Conservation (phyloP, 1,284 basidiomycete genomes). For the Ustilago tritici region DNA sequence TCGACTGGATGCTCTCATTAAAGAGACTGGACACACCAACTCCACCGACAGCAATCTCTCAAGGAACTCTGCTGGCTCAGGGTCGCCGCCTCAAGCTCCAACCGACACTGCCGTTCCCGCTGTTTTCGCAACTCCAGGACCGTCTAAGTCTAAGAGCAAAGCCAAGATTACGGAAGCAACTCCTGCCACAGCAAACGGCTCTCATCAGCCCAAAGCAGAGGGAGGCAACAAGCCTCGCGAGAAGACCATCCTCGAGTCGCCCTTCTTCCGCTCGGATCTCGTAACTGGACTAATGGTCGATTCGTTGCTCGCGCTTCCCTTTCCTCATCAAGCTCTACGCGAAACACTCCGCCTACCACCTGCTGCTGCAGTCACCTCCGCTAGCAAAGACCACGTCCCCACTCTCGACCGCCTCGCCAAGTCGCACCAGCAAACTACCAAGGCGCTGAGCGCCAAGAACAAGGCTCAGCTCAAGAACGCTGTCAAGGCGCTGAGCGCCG, state of each 20-base stretch:
- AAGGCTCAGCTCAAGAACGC: slow-evolving; percentile 32
- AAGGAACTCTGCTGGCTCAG: not conserved
- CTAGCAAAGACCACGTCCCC: slow-evolving; percentile 26
- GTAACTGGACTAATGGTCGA: slow-evolving; percentile 47
- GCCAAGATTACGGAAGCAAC: not conserved
- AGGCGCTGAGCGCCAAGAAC: slow-evolving; percentile 23
- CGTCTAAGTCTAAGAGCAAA: not conserved
- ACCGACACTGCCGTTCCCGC: not conserved
- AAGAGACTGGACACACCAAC: not conserved
- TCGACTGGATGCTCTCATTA: slow-evolving; percentile 5
- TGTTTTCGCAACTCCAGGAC: not conserved
- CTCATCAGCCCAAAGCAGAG: not conserved
- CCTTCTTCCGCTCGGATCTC: slow-evolving; percentile 48
- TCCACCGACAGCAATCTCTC: not conserved
- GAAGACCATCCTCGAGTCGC: slow-evolving; percentile 48
- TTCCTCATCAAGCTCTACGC: slow-evolving; percentile 38
- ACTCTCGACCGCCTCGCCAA: slow-evolving; percentile 30
- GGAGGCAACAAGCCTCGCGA: slow-evolving; percentile 19
- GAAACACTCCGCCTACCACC: slow-evolving; percentile 32
- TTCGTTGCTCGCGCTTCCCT: slow-evolving; percentile 34
- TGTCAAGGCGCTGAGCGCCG: slow-evolving; percentile 28
- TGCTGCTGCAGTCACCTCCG: slow-evolving; percentile 16
- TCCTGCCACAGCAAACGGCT: not conserved
- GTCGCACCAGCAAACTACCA: slow-evolving; percentile 21
- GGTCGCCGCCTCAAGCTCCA: not conserved